Evolutionary conservation across 2,329 filamentous ascomycete species (phyloP), one percentile per base, ranked within the genome.

Genomic region (Clarireedia homoeocarpa): DNA sequence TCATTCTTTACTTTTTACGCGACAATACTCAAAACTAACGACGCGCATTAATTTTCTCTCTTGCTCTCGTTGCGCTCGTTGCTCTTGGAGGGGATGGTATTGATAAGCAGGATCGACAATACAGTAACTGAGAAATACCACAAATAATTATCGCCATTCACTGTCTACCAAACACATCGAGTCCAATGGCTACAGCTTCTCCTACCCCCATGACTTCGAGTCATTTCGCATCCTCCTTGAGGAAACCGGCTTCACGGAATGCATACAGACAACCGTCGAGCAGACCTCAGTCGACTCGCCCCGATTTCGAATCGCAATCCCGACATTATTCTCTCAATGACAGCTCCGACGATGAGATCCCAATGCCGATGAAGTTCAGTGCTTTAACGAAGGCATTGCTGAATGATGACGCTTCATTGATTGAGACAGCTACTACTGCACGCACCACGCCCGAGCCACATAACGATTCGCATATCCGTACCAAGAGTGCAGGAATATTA

Each of bases 321-420:
- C 75, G 76, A 57, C 75, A 76, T 48, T 77, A 73, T 61, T 72
- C 75, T 1, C 70, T 85, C 63, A 85, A 89, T 65, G 91, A 96
- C 69, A 96, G 89, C 75, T 96, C 91, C 24, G 92, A 96, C 72
- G 92, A 96, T 67, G 92, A 96, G 72, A 89, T 95, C 27, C 88
- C 88, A 15, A 86, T 89, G 63, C 91, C 91, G 1, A 66, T 94
- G 82, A 95, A 94, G 74, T 87, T 96, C 69, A 96, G 91, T 70
- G 91, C 91, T 65, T 82, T 94, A 63, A 95, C 92, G 49, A 92
- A 94, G 69, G 91, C 90, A 20, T 77, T 96, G 15, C 78, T 96
- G 24, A 82, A 83, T 56, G 82, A 85, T 45, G 80, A 81, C 50
- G 72, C 62, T 62, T 67, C 66, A 58, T 63, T 66, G 34, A 62